A percentile compares a stretch with the other conserved stretches of the same genome.
phyloP scores from a whole-genome alignment of 1,284 basidiomycete species.

The Phellopilus nigrolimitatus region DNA sequence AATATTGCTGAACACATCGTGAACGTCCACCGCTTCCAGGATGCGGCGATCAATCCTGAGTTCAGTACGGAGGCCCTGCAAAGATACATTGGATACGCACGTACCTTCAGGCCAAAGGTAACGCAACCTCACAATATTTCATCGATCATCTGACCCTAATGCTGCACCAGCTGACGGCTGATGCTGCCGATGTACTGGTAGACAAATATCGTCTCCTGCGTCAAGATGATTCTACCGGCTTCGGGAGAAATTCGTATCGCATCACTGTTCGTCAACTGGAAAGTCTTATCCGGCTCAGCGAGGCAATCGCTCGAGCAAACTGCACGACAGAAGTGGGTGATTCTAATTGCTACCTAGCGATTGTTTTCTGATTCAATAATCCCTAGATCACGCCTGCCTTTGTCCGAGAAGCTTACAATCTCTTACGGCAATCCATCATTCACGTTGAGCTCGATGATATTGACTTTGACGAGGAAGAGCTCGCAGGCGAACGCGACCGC shows the following conservation, averaged over 20 bases:
- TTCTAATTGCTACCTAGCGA: neutral
- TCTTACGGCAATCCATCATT: constrained; percentile 96
- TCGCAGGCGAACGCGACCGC: constrained; percentile 48
- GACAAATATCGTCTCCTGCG: constrained; percentile 93
- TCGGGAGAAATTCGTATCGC: constrained; percentile 88
- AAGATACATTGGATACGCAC: constrained; percentile 93
- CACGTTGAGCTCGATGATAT: constrained; percentile 99
- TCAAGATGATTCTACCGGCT: constrained; percentile 88
- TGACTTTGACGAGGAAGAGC: constrained; percentile 93
- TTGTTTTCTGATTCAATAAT: neutral
- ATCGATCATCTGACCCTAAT: neutral
- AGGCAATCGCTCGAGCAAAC: constrained; percentile 96
- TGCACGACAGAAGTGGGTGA: constrained; percentile 77
- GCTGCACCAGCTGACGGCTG: constrained; percentile 72
- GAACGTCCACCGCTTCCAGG: constrained; percentile 93
- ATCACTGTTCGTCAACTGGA: constrained; percentile 96
- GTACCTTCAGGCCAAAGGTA: constrained; percentile 96
- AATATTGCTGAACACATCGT: constrained; percentile 98
- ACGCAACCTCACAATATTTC: constrained; percentile 21
- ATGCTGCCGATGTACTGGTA: constrained; percentile 89
- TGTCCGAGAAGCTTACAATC: constrained; percentile 92
- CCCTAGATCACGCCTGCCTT: constrained; percentile 83
- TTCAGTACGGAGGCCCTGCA: constrained; percentile 97
- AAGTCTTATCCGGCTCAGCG: constrained; percentile 95
- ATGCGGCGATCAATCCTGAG: constrained; percentile 92